Conservation (phyloP, 2,329 filamentous ascomycete genomes). For the Bisporella sp. region DNA sequence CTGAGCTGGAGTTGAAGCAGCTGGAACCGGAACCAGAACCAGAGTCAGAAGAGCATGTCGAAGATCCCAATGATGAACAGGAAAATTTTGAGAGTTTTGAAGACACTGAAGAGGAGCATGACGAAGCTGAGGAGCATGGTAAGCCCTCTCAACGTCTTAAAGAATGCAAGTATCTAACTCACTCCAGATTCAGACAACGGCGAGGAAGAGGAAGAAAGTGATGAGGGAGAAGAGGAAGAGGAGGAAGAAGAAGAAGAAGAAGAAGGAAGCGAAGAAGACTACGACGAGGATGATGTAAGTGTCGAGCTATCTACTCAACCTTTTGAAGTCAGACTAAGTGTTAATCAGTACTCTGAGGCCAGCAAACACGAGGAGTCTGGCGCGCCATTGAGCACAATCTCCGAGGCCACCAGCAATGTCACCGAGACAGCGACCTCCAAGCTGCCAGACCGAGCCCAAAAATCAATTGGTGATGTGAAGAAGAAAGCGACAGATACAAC, state of each 20-base stretch:
- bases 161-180: too few species aligned
- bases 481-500: slow-evolving; percentile 4
- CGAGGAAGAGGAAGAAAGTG: background rate
- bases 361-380: background rate
- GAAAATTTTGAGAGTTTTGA: too few species aligned
- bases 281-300: slow-evolving; percentile 5
- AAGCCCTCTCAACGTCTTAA: too few species aligned
- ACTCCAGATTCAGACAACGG: background rate
- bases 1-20: slow-evolving; percentile 7
- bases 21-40: slow-evolving; percentile 2
- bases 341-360: slow-evolving; percentile 4
- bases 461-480: slow-evolving; percentile 1
- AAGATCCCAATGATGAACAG: background rate
- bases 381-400: background rate
- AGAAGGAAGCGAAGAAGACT: background rate
- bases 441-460: background rate
- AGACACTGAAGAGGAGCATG: background rate
- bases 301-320: background rate
- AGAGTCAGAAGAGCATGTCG: slow-evolving; percentile 1
- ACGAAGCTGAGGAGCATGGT: background rate
- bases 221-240: background rate
- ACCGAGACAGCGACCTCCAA: background rate
- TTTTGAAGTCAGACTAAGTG: background rate
- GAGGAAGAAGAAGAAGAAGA: background rate
- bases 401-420: background rate